Conservation (phyloP, 2,329 filamentous ascomycete species). For the Leptodontidium sp. region DNA sequence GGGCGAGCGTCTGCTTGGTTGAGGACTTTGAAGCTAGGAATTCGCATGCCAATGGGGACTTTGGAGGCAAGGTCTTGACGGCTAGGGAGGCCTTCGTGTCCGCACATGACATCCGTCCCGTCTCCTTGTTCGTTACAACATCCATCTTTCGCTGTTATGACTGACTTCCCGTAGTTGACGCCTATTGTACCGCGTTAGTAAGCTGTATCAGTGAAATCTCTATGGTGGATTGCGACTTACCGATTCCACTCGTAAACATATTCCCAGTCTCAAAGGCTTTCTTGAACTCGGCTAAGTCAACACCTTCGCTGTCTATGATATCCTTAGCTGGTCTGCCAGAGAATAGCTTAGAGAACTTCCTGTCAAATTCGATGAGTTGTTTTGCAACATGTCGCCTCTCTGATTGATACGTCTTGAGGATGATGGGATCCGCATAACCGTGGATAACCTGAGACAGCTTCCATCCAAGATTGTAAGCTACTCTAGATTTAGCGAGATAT, state of each 20-base stretch:
- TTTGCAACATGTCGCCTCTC: slow-evolving; percentile 69
- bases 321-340: slow-evolving; percentile 60
- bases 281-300: slow-evolving; percentile 70
- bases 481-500: background rate
- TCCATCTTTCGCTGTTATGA: slow-evolving; percentile 62
- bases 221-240: background rate
- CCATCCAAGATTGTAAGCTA: slow-evolving; percentile 66
- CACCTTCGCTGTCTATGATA: slow-evolving; percentile 53
- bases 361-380: slow-evolving; percentile 71
- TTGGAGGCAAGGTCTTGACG: slow-evolving; percentile 35
- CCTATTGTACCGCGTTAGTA: slow-evolving; percentile 38
- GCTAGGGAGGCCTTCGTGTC: slow-evolving; percentile 62
- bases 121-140: slow-evolving; percentile 54
- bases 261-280: slow-evolving; percentile 66
- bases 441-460: slow-evolving; percentile 53
- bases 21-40: slow-evolving; percentile 65
- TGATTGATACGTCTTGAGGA: slow-evolving; percentile 66
- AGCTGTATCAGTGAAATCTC: background rate
- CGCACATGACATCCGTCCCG: slow-evolving; percentile 55
- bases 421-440: slow-evolving; percentile 54
- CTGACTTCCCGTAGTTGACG: slow-evolving; percentile 65
- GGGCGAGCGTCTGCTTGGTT: slow-evolving; percentile 61
- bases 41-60: slow-evolving; percentile 60
- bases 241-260: slow-evolving; percentile 63
- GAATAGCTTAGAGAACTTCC: slow-evolving; percentile 63